These are phyloP conservation scores for Mallotus nudiflorus DNA, from an alignment of 345 rosid genomes.

Conservation along the genomic window DNA sequence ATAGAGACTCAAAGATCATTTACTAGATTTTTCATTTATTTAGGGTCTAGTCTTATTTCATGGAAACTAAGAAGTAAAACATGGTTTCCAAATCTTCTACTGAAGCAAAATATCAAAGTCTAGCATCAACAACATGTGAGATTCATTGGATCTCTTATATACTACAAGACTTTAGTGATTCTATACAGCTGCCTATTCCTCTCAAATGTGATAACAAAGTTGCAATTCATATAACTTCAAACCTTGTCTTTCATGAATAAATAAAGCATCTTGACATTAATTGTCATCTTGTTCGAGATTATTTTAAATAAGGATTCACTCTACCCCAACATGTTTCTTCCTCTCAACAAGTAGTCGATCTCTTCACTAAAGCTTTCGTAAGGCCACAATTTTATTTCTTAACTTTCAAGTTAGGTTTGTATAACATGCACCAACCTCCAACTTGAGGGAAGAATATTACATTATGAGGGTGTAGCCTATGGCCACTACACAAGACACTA, in stretches of 20 bases:
- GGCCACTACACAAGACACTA: no score
- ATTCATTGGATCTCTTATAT: no score
- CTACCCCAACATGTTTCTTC: background rate
- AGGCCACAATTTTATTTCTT: background rate
- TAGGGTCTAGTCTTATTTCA: background rate
- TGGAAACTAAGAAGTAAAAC: no score
- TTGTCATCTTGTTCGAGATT: background rate
- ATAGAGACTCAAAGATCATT: background rate
- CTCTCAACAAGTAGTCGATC: background rate
- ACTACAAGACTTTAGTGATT: no score
- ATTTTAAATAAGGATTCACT: background rate
- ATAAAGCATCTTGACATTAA: background rate
- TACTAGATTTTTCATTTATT: background rate
- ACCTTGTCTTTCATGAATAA: background rate
- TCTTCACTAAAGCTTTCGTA: background rate
- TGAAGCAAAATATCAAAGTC: no score
- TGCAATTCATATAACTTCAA: background rate
- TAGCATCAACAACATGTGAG: no score
- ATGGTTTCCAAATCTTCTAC: no score
- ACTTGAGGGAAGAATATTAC: no score
- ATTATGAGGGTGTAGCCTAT: no score
- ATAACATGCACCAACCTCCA: background rate
- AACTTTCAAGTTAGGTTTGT: background rate
- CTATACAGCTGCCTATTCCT: no score
- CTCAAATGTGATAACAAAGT: background rate